Evolutionary conservation across 2,329 filamentous ascomycete genomes (phyloP).

Genomic region (Fusarium domesticum): DNA sequence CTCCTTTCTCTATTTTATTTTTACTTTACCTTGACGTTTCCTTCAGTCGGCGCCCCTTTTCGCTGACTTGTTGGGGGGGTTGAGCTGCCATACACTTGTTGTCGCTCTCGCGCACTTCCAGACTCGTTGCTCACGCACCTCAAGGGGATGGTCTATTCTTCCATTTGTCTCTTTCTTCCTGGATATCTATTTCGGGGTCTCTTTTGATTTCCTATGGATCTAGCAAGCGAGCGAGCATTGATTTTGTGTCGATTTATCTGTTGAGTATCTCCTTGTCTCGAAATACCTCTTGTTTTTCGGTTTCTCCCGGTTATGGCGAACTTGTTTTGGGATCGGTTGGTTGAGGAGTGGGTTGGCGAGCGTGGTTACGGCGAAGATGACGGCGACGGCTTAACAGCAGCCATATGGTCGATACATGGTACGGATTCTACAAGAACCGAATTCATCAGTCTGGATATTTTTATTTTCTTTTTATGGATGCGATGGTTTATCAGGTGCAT

Average conservation of each 20-base stretch:
- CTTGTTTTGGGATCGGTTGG: conserved; percentile 10
- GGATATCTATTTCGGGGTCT: conserved; percentile 32
- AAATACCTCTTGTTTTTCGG: conserved; percentile 24
- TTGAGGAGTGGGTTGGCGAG: conserved; percentile 4
- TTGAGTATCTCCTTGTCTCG: conserved; percentile 26
- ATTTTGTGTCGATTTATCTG: conserved; percentile 34
- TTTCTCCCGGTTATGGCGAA: conserved; percentile 23
- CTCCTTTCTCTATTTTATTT: conserved; percentile 14
- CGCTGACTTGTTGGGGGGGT: conserved; percentile 23
- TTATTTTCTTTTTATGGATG: background rate
- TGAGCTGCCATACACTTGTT: conserved; percentile 31
- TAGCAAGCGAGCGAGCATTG: conserved; percentile 38
- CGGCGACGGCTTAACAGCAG: conserved; percentile 22
- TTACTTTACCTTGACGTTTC: conserved; percentile 21
- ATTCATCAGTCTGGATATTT: no score
- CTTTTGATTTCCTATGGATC: conserved; percentile 34
- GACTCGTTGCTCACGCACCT: conserved; percentile 51
- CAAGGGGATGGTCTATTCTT: conserved; percentile 37
- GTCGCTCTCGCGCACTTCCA: conserved; percentile 38
- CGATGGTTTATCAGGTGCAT: background rate
- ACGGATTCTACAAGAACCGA: no score
- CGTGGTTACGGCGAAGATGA: conserved; percentile 6
- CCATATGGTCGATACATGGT: background rate
- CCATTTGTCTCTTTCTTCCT: conserved; percentile 30
- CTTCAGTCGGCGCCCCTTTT: conserved; percentile 24